Evolutionary conservation across 2,329 filamentous ascomycete species (phyloP), one percentile per base, ranked within the genome.

Genomic region (Diaporthe citriasiana): DNA sequence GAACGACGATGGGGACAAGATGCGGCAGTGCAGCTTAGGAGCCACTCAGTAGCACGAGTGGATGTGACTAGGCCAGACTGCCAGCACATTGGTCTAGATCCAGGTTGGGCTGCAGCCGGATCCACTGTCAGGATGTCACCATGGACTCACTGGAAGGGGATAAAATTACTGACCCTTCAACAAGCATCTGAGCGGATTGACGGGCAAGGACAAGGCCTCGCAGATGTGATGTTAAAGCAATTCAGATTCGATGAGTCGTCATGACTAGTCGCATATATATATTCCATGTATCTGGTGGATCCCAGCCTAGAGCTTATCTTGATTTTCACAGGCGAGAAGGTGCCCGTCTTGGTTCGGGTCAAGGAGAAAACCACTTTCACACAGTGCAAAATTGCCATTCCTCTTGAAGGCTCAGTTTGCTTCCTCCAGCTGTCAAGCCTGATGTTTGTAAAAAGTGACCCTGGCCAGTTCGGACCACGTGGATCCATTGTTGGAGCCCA

Each of bases 31-130:
- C 38, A 30, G 40, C 59, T 47, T 12, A n/a, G 17, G 59, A 45
- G 17, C 17, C 15, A 30, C 40, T 45, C 9, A 47, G 5, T 45
- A 63, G 59, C 33, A 63, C 59, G 8, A 33, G 40, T 63, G 59
- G 59, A 17, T 47, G 22, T 47, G 8, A 42, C n/a, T 22, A 45
- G 57, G 57, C 59, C 17, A 47, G 25, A 63, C 59, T 63, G 59
- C 59, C 59, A 63, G 40, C 59, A 33, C 59, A 47, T 33, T 4
- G 35, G 40, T 42, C 22, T 40, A 42, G n/a, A 63, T 63, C 35
- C 59, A 25, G 17, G 9, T 30, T 33, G 30, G 59, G 59, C 17
- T 63, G 15, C 42, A 33, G 12, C 12, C 3, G 40, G 57, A 40
- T 47, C 59, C 25, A 33, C 40, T 10, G 27, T 17, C 17, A 47